These are phyloP conservation scores for Cornus kousa DNA, from an alignment of 148 eudicot species.

Conservation along the genomic window DNA sequence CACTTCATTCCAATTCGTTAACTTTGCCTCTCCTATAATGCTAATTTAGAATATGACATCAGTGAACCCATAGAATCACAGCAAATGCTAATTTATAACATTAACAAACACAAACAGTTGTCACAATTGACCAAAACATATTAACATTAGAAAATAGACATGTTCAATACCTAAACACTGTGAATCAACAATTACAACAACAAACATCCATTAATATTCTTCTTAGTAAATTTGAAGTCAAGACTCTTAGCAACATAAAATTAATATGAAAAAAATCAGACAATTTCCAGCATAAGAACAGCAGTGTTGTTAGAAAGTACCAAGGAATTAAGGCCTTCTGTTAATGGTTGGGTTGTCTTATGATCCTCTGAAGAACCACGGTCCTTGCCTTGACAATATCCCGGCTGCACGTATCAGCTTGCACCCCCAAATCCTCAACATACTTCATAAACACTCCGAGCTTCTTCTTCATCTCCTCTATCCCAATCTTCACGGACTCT, in stretches of 20 bases:
- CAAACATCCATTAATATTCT: neutral
- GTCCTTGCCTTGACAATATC: slow-evolving; percentile 76
- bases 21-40: too few relatives aligned
- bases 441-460: slow-evolving; percentile 59
- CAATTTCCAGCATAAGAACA: neutral
- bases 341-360: slow-evolving; percentile 56
- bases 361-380: slow-evolving; percentile 74
- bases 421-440: slow-evolving; percentile 66
- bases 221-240: neutral
- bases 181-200: neutral
- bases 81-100: neutral
- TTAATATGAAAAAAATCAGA: neutral
- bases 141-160: neutral
- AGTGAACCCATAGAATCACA: neutral
- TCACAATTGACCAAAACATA: neutral
- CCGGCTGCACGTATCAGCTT: slow-evolving; percentile 70
- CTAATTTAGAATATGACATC: neutral
- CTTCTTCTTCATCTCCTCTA: slow-evolving; percentile 60
- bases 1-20: neutral
- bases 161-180: neutral
- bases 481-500: slow-evolving; percentile 55
- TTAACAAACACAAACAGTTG: neutral
- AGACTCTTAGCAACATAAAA: neutral
- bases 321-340: slow-evolving; percentile 7
- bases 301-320: too few relatives aligned